These are phyloP conservation scores for Solanum gandarillasii DNA, from an alignment of 257 asterid genomes.

Conservation along the genomic window DNA sequence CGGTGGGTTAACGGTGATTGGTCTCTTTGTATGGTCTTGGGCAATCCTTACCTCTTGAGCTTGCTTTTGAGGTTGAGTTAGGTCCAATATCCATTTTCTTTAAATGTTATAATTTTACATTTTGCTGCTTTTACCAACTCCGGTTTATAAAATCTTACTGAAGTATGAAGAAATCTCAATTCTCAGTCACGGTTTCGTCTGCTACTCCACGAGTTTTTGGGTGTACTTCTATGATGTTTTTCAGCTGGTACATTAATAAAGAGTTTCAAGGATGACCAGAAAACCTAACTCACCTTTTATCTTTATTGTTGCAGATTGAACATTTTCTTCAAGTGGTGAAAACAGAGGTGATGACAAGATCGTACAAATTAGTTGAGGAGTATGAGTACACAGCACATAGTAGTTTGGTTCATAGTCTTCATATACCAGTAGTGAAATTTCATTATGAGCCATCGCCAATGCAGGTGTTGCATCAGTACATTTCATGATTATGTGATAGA, in stretches of 20 bases:
- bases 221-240: neutral
- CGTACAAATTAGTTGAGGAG: conserved; percentile 77
- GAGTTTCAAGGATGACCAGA: neutral
- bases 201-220: neutral
- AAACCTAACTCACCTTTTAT: neutral
- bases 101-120: neutral
- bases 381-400: conserved; percentile 93
- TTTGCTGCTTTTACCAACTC: neutral
- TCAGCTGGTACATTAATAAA: neutral
- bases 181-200: neutral
- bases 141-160: neutral
- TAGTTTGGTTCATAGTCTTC: conserved; percentile 68
- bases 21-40: neutral
- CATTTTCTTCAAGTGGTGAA: conserved; percentile 94
- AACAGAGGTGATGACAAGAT: conserved; percentile 81
- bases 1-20: neutral
- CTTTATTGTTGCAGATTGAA: conserved; percentile 65
- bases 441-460: conserved; percentile 85
- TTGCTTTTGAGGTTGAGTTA: neutral
- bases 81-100: neutral
- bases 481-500: neutral
- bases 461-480: conserved; percentile 50
- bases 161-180: neutral
- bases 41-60: neutral
- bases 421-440: conserved; percentile 80